Percentiles rank a stretch among this genome's conserved stretches.
These are phyloP conservation scores for Globisporangium polare DNA, from an alignment of 352 stramenopile species.

Conservation along the genomic window DNA sequence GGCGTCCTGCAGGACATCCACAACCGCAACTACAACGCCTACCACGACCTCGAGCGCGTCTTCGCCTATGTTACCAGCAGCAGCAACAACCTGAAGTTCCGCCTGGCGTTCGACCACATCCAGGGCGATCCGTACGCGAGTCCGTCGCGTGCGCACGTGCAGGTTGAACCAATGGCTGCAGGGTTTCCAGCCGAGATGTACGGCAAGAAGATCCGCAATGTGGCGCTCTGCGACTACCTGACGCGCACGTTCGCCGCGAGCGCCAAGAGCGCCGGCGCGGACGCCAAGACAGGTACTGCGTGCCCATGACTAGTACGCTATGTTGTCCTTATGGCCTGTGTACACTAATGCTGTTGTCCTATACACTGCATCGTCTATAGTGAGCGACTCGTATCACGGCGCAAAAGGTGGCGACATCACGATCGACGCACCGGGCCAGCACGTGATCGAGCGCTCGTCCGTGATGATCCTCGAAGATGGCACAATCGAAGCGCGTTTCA, in stretches of 20 bases:
- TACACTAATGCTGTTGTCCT: constrained; percentile 5
- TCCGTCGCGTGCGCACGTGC: constrained; percentile 91
- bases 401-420: constrained; percentile 93
- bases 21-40: constrained; percentile 81
- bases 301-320: neutral
- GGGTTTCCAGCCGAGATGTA: constrained; percentile 83
- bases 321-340: too few relatives aligned
- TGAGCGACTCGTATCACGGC: constrained; percentile 76
- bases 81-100: constrained; percentile 47
- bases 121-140: constrained; percentile 95
- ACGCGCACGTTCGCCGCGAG: constrained; percentile 79
- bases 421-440: constrained; percentile 91
- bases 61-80: constrained; percentile 43
- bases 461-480: constrained; percentile 77
- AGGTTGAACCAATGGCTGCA: constrained; percentile 62
- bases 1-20: constrained; percentile 47
- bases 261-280: constrained; percentile 43
- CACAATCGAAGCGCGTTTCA: constrained; percentile 91
- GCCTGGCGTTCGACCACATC: constrained; percentile 90
- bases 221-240: constrained; percentile 90
- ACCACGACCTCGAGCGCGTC: constrained; percentile 70
- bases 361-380: constrained; percentile 7
- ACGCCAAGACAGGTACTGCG: constrained; percentile 49
- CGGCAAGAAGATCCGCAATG: constrained; percentile 68
- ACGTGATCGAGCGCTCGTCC: constrained; percentile 93